A percentile compares a stretch with the other conserved stretches of the same genome.
phyloP scores from a whole-genome alignment of 257 asterid genomes.

The Solanum neorickii region DNA sequence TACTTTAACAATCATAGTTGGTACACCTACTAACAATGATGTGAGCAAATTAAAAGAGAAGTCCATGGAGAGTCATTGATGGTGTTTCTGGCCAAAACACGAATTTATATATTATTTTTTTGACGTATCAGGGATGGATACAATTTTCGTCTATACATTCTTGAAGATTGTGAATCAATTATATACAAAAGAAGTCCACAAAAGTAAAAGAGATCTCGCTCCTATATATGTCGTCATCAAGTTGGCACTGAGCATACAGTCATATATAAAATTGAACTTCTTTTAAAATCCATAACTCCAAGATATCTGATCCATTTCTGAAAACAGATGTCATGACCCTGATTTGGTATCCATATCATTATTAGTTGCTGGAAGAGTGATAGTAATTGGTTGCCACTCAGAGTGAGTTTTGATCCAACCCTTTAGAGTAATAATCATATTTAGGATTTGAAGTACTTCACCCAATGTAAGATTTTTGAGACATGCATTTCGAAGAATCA shows the following conservation, averaged over 20 bases:
- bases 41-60: not conserved
- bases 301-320: not conserved
- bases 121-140: not conserved
- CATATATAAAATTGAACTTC: not conserved
- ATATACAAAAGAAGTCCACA: not conserved
- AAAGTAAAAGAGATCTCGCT: not conserved
- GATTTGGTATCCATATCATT: not conserved
- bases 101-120: not conserved
- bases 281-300: not conserved
- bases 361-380: constrained; percentile 13
- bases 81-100: not conserved
- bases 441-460: constrained; percentile 34
- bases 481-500: constrained; percentile 29
- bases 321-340: not conserved
- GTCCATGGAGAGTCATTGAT: not conserved
- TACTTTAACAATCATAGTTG: not conserved
- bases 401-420: constrained; percentile 23
- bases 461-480: constrained; percentile 27
- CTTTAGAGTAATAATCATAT: constrained; percentile 25
- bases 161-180: not conserved
- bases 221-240: not conserved
- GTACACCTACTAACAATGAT: not conserved
- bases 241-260: not conserved
- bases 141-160: not conserved
- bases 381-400: constrained; percentile 37